Conservation (phyloP, 441 rosid species). For the Flueggea neowawraea region DNA sequence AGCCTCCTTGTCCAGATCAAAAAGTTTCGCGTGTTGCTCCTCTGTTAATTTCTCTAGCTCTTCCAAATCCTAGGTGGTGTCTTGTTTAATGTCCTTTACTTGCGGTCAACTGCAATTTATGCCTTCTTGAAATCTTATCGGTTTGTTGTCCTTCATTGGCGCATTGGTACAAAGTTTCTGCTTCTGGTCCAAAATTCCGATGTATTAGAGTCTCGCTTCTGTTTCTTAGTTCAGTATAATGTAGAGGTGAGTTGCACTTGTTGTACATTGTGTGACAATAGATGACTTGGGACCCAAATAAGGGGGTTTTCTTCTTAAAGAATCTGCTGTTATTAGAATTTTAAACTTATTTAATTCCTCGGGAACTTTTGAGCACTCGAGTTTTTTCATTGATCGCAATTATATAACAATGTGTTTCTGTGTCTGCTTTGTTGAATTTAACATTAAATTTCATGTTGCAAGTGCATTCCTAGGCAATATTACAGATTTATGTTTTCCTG, state of each 20-base stretch:
- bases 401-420: too few relatives aligned
- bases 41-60: slow-evolving; percentile 3
- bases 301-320: too few relatives aligned
- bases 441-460: too few relatives aligned
- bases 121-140: slow-evolving; percentile 24
- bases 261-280: slow-evolving; percentile 5
- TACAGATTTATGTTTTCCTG: too few relatives aligned
- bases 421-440: too few relatives aligned
- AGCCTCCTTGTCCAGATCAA: slow-evolving; percentile 17
- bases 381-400: too few relatives aligned
- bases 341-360: too few relatives aligned
- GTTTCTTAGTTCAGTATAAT: slow-evolving; percentile 1
- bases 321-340: too few relatives aligned
- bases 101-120: slow-evolving; percentile 21
- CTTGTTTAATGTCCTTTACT: slow-evolving; percentile 15
- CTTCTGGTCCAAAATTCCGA: background rate
- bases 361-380: too few relatives aligned
- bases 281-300: background rate
- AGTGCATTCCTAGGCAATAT: too few relatives aligned
- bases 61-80: slow-evolving; percentile 11
- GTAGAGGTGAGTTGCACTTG: background rate
- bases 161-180: background rate
- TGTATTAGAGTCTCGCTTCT: background rate
- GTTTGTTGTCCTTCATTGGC: slow-evolving; percentile 8
- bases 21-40: slow-evolving; percentile 7